Evolutionary conservation across 2,329 filamentous ascomycete genomes (phyloP), one percentile per base, ranked within the genome.

Genomic region (Escovopsis sp.): DNA sequence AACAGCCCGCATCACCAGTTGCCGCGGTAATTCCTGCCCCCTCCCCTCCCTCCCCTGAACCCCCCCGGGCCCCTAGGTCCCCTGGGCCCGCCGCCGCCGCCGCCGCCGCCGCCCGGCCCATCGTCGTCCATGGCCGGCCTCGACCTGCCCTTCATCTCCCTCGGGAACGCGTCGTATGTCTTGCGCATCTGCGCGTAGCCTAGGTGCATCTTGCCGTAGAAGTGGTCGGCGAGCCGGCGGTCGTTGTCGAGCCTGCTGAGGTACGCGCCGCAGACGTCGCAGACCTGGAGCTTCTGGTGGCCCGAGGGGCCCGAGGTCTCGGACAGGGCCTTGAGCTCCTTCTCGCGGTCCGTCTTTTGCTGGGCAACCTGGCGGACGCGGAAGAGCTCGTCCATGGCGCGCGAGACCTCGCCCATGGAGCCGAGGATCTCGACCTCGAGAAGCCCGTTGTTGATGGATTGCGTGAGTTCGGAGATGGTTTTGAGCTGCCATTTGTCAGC

Each of bases 121-220:
- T 65, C 58, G 9, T 64, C 70, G 43, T 73, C 68, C 52, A 75
- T 70, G 18, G 68, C 65, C 15, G 75, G 77, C 35, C 77, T 74
- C 39, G 72, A 69, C 26, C 84, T 69, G 2, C 81, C 81, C 57
- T 86, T 84, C 62, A 94, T 71, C 58, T 95, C 87, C 62, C 87
- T 87, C 41, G 82, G 82, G 48, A 98, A 77, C n/a, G 75, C 68
- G 43, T 94, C 87, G 55, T 77, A 87, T 3, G 87, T 91, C 70
- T 91, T 94, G 53, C 91, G 78, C 91, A 98, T 98, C 65, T 94
- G 85, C 12, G 91, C 91, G 59, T 96, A 98, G 0, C 91, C 91
- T 44, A 98, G 67, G 58, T 98, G 91, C 91, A 98, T 98, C 70
- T 98, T 98, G 19, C 91, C 91, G 62, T 95, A 96, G 59, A 98